Conservation (phyloP, 306 rosid genomes). For the Glycyrrhiza uralensis region DNA sequence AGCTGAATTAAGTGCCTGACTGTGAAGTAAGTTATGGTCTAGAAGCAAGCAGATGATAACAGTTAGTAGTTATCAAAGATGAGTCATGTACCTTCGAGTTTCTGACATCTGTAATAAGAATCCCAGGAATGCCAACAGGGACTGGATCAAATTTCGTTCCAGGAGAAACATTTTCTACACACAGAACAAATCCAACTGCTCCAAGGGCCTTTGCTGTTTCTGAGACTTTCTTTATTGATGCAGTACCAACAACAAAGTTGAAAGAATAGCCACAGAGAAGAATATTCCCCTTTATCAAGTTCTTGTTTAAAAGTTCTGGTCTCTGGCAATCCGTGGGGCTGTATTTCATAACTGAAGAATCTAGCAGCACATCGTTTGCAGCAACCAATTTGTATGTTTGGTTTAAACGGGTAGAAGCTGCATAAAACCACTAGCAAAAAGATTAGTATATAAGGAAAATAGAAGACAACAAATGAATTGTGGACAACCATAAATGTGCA, state of each 20-base stretch:
- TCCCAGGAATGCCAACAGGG: constrained; percentile 88
- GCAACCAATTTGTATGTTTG: constrained; percentile 78
- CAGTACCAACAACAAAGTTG: constrained; percentile 81
- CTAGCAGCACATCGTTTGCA: constrained; percentile 84
- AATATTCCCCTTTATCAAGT: constrained; percentile 81
- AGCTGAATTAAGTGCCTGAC: neutral
- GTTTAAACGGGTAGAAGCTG: constrained; percentile 82
- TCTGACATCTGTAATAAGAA: constrained; percentile 73
- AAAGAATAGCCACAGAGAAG: constrained; percentile 98
- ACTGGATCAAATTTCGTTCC: constrained; percentile 95
- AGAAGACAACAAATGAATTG: neutral
- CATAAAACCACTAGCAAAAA: constrained; percentile 25
- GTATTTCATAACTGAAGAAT: constrained; percentile 76
- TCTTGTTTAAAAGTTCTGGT: constrained; percentile 84
- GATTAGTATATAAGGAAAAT: constrained; percentile 20
- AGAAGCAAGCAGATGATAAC: neutral
- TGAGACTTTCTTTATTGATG: constrained; percentile 83
- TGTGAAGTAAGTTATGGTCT: neutral
- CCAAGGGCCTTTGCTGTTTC: constrained; percentile 95
- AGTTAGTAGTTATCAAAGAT: constrained; percentile 9
- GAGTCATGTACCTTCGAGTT: constrained; percentile 70
- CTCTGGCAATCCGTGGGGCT: constrained; percentile 94
- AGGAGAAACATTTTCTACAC: constrained; percentile 86
- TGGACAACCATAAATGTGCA: neutral
- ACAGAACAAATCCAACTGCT: constrained; percentile 95